Evolutionary conservation across 78 protist genomes (phyloP).

Genomic region (Neovahlkampfia damariscottae): DNA sequence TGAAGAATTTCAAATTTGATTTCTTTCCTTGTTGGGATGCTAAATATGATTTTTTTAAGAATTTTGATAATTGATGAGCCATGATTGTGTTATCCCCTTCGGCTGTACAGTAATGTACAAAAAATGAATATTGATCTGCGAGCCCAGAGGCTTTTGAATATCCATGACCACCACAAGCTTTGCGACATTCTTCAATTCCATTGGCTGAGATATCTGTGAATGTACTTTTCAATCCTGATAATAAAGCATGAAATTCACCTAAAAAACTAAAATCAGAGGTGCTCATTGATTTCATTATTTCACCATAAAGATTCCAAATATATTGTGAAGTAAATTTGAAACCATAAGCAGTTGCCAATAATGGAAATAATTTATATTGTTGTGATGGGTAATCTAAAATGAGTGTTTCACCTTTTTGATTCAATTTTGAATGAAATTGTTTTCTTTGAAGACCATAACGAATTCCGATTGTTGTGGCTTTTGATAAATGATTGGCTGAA

Average conservation of each 20-base stretch:
- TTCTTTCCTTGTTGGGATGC: too few relatives aligned
- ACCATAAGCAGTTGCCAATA: slow-evolving; percentile 21
- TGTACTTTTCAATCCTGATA: slow-evolving; percentile 55
- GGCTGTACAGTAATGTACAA: slow-evolving; percentile 16
- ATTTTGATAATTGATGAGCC: slow-evolving; percentile 21
- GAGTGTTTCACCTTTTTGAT: slow-evolving; percentile 1
- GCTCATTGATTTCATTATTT: not conserved
- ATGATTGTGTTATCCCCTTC: slow-evolving; percentile 28
- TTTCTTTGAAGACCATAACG: slow-evolving; percentile 44
- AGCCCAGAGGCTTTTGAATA: slow-evolving; percentile 25
- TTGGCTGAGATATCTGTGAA: slow-evolving; percentile 20
- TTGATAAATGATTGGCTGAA: not conserved
- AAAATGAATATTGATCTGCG: not conserved
- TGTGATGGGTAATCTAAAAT: slow-evolving; percentile 36
- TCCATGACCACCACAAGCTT: slow-evolving; percentile 75
- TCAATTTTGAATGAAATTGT: slow-evolving; percentile 16
- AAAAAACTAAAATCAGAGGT: slow-evolving; percentile 21
- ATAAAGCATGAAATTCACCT: slow-evolving; percentile 54
- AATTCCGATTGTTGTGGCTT: slow-evolving; percentile 41
- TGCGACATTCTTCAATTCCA: slow-evolving; percentile 46
- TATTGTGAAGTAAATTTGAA: not conserved
- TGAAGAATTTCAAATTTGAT: too few relatives aligned
- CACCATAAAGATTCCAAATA: slow-evolving; percentile 1
- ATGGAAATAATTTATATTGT: slow-evolving; percentile 22
- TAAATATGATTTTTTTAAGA: slow-evolving; percentile 3